Evolutionary conservation across 2,329 filamentous ascomycete genomes (phyloP).

Genomic region (Monilinia fructicola): DNA sequence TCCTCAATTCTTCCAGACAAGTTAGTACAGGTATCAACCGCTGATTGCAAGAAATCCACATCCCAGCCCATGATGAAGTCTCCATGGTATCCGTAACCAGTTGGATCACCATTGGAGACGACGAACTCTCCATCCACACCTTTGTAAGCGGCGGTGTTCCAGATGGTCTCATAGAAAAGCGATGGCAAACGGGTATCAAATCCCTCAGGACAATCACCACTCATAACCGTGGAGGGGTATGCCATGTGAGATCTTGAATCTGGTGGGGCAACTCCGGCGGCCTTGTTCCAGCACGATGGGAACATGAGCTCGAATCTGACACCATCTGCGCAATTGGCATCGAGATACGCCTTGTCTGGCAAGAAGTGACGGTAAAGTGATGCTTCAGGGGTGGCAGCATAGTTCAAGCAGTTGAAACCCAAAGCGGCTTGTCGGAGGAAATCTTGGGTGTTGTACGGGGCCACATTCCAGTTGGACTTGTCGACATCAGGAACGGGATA

Average conservation of each 20-base stretch:
- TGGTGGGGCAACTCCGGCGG: slow-evolving; percentile 51
- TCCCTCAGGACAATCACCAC: slow-evolving; percentile 69
- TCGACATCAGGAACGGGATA: slow-evolving; percentile 64
- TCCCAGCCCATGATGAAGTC: slow-evolving; percentile 85
- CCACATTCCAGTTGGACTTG: slow-evolving; percentile 67
- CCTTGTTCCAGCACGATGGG: slow-evolving; percentile 83
- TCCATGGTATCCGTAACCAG: slow-evolving; percentile 74
- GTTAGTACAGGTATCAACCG: slow-evolving; percentile 75
- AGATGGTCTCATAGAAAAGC: slow-evolving; percentile 85
- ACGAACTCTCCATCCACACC: slow-evolving; percentile 68
- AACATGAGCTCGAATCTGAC: slow-evolving; percentile 84
- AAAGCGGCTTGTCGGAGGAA: slow-evolving; percentile 76
- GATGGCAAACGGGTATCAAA: slow-evolving; percentile 69
- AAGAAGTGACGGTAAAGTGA: slow-evolving; percentile 80
- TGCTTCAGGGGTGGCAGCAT: slow-evolving; percentile 50
- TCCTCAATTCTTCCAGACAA: slow-evolving; percentile 66
- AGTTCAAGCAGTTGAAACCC: slow-evolving; percentile 96
- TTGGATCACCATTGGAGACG: slow-evolving; percentile 74
- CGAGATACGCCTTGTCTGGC: slow-evolving; percentile 76
- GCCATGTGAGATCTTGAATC: slow-evolving; percentile 68
- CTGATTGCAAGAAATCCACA: slow-evolving; percentile 63
- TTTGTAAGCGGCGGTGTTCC: slow-evolving; percentile 66
- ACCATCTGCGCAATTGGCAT: slow-evolving; percentile 78
- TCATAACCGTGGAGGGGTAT: slow-evolving; percentile 75
- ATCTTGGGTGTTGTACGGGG: slow-evolving; percentile 58